Conservation (phyloP, 768 basidiomycete species). For the Astraeus odoratus region DNA sequence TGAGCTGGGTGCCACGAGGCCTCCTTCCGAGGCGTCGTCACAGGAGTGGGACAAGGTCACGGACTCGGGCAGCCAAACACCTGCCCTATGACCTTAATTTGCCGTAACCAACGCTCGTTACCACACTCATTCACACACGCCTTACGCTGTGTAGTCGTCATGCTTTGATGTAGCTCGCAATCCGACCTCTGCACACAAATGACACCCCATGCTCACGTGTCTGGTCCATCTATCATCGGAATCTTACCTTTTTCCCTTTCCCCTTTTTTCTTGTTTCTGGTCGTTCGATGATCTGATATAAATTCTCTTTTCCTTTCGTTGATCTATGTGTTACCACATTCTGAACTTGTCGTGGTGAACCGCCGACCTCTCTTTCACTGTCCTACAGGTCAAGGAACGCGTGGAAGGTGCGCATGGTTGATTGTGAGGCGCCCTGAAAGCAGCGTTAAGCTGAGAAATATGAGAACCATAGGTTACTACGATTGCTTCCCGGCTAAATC, state of each 20-base stretch:
- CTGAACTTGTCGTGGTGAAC: conserved; percentile 6
- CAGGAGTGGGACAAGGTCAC: conserved; percentile 89
- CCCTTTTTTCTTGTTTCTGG: conserved; percentile 16
- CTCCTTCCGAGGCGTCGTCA: conserved; percentile 82
- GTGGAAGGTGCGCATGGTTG: conserved; percentile 64
- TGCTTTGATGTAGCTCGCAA: conserved; percentile 17
- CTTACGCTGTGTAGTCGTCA: conserved; percentile 26
- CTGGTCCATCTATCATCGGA: conserved; percentile 8
- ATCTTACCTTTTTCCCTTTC: conserved; percentile 13
- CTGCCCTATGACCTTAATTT: conserved; percentile 33
- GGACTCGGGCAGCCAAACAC: conserved; percentile 57
- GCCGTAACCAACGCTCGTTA: conserved; percentile 18
- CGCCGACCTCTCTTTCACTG: conserved; percentile 7
- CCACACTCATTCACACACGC: conserved; percentile 18
- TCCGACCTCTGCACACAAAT: conserved; percentile 8
- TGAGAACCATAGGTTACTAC: conserved; percentile 60
- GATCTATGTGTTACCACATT: conserved; percentile 7
- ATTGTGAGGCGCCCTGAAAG: conserved; percentile 1
- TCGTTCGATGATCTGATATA: conserved; percentile 54
- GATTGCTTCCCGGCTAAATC: conserved; percentile 67
- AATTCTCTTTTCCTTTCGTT: conserved; percentile 24
- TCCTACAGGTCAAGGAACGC: conserved; percentile 51
- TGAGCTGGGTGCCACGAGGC: conserved; percentile 58
- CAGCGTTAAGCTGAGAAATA: conserved; percentile 12
- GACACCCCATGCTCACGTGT: conserved; percentile 10